Percentiles rank a stretch among this genome's conserved stretches.
These are phyloP conservation scores for Conidiobolus incongruus DNA, from an alignment of 371 early-diverging fungal genomes.

Conservation along the genomic window DNA sequence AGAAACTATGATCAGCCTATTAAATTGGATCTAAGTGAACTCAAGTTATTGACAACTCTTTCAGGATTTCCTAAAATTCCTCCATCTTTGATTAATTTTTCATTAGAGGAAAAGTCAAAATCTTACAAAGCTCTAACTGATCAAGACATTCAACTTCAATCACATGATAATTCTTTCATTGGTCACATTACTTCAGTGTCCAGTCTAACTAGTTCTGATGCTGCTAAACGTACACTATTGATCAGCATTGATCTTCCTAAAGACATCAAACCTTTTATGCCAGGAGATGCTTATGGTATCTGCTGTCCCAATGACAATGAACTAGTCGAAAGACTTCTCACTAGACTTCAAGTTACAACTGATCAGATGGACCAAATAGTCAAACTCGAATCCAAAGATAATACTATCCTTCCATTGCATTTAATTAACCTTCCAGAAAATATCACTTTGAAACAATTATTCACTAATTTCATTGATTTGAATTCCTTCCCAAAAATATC, in stretches of 20 bases:
- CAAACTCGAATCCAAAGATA: slow-evolving; percentile 7
- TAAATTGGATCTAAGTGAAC: no score
- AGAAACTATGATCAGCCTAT: no score
- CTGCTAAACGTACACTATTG: slow-evolving; percentile 49
- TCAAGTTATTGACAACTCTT: no score
- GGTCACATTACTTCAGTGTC: no score
- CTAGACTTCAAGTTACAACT: slow-evolving; percentile 12
- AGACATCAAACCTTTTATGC: slow-evolving; percentile 17
- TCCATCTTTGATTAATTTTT: no score
- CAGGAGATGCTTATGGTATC: slow-evolving; percentile 78
- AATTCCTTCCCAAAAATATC: slow-evolving; percentile 49
- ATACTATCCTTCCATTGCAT: slow-evolving; percentile 31
- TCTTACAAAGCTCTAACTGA: no score
- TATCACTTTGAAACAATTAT: slow-evolving; percentile 14
- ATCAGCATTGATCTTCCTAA: slow-evolving; percentile 28
- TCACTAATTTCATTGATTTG: slow-evolving; percentile 46
- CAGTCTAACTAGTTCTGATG: slow-evolving; percentile 28
- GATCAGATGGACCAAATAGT: slow-evolving; percentile 14
- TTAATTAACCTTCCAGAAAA: slow-evolving; percentile 19
- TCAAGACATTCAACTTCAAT: no score
- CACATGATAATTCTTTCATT: no score
- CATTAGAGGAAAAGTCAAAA: no score
- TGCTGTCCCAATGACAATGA: slow-evolving; percentile 46
- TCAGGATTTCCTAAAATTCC: no score
- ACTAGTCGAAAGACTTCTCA: slow-evolving; percentile 25